Percentiles rank a stretch among this genome's conserved stretches.
These are phyloP conservation scores for Elsinoe necatrix DNA, from an alignment of 2,329 filamentous ascomycete genomes.

Conservation along the genomic window DNA sequence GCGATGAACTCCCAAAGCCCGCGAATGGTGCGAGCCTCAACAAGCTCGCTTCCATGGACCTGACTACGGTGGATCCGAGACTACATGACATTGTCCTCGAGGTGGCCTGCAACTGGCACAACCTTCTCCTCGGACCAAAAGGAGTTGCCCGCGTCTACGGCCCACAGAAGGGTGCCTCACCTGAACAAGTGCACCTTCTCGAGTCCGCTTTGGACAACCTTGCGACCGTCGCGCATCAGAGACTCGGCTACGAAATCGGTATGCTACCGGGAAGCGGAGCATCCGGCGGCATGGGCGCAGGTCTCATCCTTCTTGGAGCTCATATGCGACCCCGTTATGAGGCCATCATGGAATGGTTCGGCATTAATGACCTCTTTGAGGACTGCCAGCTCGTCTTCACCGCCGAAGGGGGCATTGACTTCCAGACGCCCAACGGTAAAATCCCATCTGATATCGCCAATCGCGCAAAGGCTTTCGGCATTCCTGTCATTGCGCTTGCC, in stretches of 20 bases:
- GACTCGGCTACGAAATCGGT: constrained; percentile 33
- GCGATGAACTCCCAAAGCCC: constrained; percentile 32
- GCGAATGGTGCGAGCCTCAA: constrained; percentile 36
- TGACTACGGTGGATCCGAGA: constrained; percentile 33
- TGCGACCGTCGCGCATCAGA: constrained; percentile 30
- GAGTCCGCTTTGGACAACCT: constrained; percentile 37
- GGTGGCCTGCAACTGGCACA: constrained; percentile 46
- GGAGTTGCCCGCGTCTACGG: constrained; percentile 46
- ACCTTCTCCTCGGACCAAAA: constrained; percentile 42
- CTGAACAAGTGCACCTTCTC: constrained; percentile 37
- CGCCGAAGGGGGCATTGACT: constrained; percentile 46
- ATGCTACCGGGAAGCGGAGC: constrained; percentile 42
- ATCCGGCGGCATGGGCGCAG: constrained; percentile 45
- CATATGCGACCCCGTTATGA: constrained; percentile 41
- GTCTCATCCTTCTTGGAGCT: constrained; percentile 42
- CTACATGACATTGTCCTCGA: constrained; percentile 37
- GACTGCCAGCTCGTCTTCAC: constrained; percentile 45
- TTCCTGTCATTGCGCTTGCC: constrained; percentile 41
- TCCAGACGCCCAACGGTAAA: constrained; percentile 45
- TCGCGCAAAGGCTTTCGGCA: constrained; percentile 38
- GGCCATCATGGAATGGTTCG: constrained; percentile 45
- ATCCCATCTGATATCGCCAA: constrained; percentile 46
- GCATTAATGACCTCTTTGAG: constrained; percentile 39
- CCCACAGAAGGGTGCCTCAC: constrained; percentile 44
- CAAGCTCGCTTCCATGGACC: constrained; percentile 34